These are phyloP conservation scores for Penicillium subrubescens DNA, from an alignment of 495 filamentous ascomycete species.

Conservation along the genomic window DNA sequence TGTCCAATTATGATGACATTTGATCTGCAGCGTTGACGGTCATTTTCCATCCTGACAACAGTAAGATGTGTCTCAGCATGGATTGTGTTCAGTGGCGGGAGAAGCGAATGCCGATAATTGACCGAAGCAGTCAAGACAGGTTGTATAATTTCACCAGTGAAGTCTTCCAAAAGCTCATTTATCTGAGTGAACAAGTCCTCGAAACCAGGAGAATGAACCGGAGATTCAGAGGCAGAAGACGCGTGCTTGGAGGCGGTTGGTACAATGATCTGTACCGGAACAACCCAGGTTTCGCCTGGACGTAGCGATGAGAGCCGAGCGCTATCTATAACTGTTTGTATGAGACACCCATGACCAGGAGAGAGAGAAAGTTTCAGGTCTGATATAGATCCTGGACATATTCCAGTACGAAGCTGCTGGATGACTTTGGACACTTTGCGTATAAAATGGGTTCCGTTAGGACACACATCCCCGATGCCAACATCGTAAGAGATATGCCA, in stretches of 20 bases:
- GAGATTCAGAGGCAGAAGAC: neutral
- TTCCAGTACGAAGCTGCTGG: slow-evolving; percentile 28
- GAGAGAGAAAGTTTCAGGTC: slow-evolving; percentile 18
- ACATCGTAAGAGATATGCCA: slow-evolving; percentile 30
- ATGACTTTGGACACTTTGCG: slow-evolving; percentile 22
- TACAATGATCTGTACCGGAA: slow-evolving; percentile 20
- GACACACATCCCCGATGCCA: slow-evolving; percentile 1
- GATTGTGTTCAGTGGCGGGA: slow-evolving; percentile 16
- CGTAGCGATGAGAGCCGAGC: slow-evolving; percentile 18
- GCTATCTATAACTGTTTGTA: slow-evolving; percentile 13
- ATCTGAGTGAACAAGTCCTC: slow-evolving; percentile 22
- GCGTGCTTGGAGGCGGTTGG: slow-evolving; percentile 9
- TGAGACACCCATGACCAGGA: slow-evolving; percentile 16
- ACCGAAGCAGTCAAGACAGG: slow-evolving; percentile 23
- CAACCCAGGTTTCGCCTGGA: slow-evolving; percentile 28
- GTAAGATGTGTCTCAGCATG: slow-evolving; percentile 22
- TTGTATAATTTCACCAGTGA: slow-evolving; percentile 16
- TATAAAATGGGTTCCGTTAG: slow-evolving; percentile 16
- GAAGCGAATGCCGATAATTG: slow-evolving; percentile 25
- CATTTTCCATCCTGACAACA: slow-evolving; percentile 13
- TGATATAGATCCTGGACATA: slow-evolving; percentile 22
- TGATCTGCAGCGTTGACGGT: neutral
- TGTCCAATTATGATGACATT: neutral
- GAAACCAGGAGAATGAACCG: slow-evolving; percentile 10
- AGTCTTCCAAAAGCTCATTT: slow-evolving; percentile 20